Percentiles rank a stretch among this genome's conserved stretches.
These are phyloP conservation scores for Aspergillus sp. DNA, from an alignment of 2,329 filamentous ascomycete genomes.

Conservation along the genomic window DNA sequence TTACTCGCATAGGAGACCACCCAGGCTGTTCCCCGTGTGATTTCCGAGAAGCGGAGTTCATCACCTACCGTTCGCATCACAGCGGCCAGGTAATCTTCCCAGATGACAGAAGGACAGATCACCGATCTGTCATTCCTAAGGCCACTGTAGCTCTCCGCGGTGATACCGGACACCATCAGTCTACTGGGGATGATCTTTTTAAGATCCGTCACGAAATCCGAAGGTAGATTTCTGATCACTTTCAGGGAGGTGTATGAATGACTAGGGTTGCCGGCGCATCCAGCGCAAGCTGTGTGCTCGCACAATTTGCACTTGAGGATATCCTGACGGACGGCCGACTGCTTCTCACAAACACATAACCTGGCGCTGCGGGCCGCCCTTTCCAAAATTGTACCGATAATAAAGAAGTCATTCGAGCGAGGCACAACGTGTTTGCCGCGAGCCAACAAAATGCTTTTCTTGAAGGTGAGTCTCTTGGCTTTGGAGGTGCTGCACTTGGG, in stretches of 20 bases:
- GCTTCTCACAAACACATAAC: constrained; percentile 60
- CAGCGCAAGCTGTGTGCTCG: constrained; percentile 54
- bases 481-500: background rate
- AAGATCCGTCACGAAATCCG: constrained; percentile 46
- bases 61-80: constrained; percentile 27
- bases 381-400: constrained; percentile 20
- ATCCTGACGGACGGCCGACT: constrained; percentile 34
- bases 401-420: background rate
- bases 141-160: constrained; percentile 21
- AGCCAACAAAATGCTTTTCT: constrained; percentile 14
- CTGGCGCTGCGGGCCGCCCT: constrained; percentile 38
- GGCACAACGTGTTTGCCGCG: constrained; percentile 13
- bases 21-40: constrained; percentile 33
- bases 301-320: constrained; percentile 55
- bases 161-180: constrained; percentile 35
- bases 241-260: constrained; percentile 44
- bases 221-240: constrained; percentile 37
- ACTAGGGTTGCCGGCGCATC: constrained; percentile 55
- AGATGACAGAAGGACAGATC: constrained; percentile 21
- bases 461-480: constrained; percentile 5
- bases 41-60: constrained; percentile 29
- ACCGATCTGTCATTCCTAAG: constrained; percentile 13
- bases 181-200: constrained; percentile 44
- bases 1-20: constrained; percentile 30
- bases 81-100: constrained; percentile 34